Conservation (phyloP, 169 alveolate species). For the Eimeria nieschulzi region DNA sequence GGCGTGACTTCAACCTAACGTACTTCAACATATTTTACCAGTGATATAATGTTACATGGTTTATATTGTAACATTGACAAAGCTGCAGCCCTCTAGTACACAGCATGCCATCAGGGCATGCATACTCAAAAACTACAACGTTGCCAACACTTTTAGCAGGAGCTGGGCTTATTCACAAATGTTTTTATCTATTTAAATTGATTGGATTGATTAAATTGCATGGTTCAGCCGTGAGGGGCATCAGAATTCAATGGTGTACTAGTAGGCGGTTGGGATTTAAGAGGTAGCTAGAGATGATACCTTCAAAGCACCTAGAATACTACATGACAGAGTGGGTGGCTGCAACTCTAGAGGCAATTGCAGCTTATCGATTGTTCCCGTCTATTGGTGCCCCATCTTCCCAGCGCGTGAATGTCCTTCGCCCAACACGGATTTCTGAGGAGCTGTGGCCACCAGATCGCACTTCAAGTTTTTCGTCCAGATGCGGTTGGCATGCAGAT, state of each 20-base stretch:
- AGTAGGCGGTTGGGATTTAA: neutral
- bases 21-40: too few relatives aligned
- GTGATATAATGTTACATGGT: too few relatives aligned
- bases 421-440: constrained; percentile 24
- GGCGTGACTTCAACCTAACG: too few relatives aligned
- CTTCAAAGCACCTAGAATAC: constrained; percentile 36
- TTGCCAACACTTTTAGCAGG: too few relatives aligned
- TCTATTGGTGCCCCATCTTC: constrained; percentile 15
- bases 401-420: constrained; percentile 19
- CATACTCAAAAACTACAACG: too few relatives aligned
- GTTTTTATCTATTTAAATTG: too few relatives aligned
- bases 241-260: neutral
- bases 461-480: neutral
- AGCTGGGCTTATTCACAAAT: too few relatives aligned
- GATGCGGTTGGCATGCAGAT: neutral
- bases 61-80: too few relatives aligned
- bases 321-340: constrained; percentile 58
- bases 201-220: too few relatives aligned
- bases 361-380: constrained; percentile 36
- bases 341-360: constrained; percentile 53
- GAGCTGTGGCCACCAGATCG: constrained; percentile 25
- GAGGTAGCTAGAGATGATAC: constrained; percentile 28
- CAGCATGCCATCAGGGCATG: too few relatives aligned
- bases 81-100: too few relatives aligned
- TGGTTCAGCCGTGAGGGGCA: neutral